Evolutionary conservation across 352 stramenopile genomes (phyloP).

Genomic region (Phytophthora multivora): DNA sequence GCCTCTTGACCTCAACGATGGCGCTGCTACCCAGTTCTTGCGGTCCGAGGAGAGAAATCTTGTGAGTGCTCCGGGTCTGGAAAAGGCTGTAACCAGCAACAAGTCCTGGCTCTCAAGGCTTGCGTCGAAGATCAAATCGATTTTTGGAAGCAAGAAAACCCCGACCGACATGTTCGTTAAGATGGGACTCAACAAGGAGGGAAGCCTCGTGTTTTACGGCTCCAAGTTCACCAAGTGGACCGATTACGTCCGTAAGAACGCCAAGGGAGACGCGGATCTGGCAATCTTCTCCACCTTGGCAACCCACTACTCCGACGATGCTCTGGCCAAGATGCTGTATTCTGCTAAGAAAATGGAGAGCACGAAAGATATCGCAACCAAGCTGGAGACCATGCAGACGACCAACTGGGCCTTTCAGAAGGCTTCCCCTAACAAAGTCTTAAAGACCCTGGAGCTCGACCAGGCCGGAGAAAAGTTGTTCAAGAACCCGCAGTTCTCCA

Average conservation of each 20-base stretch:
- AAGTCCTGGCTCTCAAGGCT: neutral
- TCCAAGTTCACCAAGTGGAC: conserved; percentile 4
- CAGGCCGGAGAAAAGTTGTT: neutral
- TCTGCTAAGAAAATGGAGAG: neutral
- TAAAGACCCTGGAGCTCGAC: conserved; percentile 4
- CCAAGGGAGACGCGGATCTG: neutral
- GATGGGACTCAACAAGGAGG: neutral
- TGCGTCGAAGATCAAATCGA: neutral
- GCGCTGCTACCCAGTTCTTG: neutral
- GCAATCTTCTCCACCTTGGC: neutral
- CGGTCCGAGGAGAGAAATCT: conserved; percentile 1
- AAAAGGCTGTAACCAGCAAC: neutral
- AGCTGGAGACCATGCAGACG: neutral
- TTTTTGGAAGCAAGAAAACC: neutral
- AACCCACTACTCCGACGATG: neutral
- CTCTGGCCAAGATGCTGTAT: neutral
- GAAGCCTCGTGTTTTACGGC: conserved; percentile 3
- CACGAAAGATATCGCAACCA: neutral
- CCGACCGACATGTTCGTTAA: conserved; percentile 2
- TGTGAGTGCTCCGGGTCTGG: neutral
- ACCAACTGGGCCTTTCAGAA: conserved; percentile 1
- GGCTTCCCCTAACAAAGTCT: neutral
- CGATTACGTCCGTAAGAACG: neutral
- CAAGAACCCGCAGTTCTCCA: neutral
- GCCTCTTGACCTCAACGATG: neutral